Conservation (phyloP, 73 alveolate species). For the Tetrahymena thermophila region DNA sequence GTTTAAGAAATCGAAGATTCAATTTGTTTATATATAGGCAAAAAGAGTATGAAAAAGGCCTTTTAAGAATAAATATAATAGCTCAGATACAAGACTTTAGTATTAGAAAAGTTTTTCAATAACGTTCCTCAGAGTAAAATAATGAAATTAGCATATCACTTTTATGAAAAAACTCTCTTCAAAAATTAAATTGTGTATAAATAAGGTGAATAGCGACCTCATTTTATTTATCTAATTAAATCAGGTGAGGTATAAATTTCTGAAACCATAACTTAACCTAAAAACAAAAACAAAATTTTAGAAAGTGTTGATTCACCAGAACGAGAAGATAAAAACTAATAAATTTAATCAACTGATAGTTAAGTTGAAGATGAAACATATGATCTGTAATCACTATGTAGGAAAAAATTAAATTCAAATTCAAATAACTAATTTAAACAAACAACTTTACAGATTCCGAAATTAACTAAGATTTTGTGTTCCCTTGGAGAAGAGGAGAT, state of each 20-base stretch:
- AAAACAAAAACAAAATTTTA: not conserved
- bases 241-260: not conserved
- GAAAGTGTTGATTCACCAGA: not conserved
- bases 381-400: not conserved
- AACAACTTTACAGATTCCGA: not conserved
- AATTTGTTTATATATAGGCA: not conserved
- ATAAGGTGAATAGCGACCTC: not conserved
- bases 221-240: not conserved
- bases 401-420: not conserved
- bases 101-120: not conserved
- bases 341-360: not conserved
- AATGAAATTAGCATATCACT: not conserved
- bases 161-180: not conserved
- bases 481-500: not conserved
- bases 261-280: not conserved
- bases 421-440: not conserved
- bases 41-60: not conserved
- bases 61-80: not conserved
- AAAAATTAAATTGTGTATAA: not conserved
- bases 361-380: not conserved
- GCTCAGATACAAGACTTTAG: not conserved
- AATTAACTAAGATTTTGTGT: not conserved
- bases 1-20: not conserved
- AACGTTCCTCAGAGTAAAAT: not conserved
- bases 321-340: not conserved